Base-by-base conservation (phyloP, 2,329 filamentous ascomycete genomes). In the Fusarium kyushuense region DNA sequence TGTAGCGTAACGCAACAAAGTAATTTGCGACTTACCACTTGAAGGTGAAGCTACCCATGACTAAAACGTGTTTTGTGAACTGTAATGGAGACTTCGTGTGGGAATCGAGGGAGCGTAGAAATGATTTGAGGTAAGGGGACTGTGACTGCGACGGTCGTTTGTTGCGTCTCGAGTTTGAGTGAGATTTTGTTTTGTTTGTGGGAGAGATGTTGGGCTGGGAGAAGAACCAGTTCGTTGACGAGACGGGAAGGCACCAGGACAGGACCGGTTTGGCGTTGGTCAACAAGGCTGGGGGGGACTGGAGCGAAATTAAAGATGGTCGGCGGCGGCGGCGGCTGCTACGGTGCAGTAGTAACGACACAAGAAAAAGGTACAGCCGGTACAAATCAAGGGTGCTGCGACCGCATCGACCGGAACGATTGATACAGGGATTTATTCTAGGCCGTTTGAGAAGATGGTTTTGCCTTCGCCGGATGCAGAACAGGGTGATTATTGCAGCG, bases 31-130 rank as follows among this genome's bases (percentile, higher is more conserved):
- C 88, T 81, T 81, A 92, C 89, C 89, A 92, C 79, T 86, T 89
- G 83, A 92, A 92, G 51, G 88, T 88, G 77, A 88, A 91, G 81
- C 83, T 90, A 75, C 87, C 89, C 88, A 91, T 90, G 70, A 75
- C 81, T 74, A 69, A 61, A 72, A 72, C 71, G 54, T 54, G 51
- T 60, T 54, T 65, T 59, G 62, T 55, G 58, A 58, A 60, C 52
- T 65, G 48, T 55, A 62, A 53, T 36, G 51, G 53, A 56, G 57
- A 55, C 30, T 63, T 69, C 58, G 55, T 47, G 35, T 59, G 52
- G 38, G 54, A 59, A 51, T 58, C 42, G 42, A 55, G 53, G 55
- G 61, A 52, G 46, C 56, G 57, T 49, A 56, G 40, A 29, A 59
- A 54, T 45, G 62, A 67, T 53, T 58, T 58, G 17, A 64, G 57